A percentile compares a stretch with the other conserved stretches of the same genome.
These are phyloP conservation scores for Citrus maxima DNA, from an alignment of 345 rosid genomes.

Conservation along the genomic window DNA sequence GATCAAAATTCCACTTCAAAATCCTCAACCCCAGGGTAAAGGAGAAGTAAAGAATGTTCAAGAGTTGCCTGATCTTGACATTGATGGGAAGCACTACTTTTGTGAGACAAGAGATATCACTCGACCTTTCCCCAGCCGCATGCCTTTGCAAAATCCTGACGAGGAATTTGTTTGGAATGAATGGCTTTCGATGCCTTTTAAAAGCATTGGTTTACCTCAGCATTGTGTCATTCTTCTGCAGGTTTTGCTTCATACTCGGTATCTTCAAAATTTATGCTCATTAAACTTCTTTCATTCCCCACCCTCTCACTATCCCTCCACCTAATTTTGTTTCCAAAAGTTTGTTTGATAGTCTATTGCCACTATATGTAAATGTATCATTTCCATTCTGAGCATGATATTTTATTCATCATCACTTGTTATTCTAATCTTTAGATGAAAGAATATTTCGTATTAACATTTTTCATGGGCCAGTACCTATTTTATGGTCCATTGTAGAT, in stretches of 20 bases:
- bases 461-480: not conserved
- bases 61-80: conserved; percentile 85
- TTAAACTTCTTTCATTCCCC: conserved; percentile 15
- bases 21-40: conserved; percentile 84
- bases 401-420: not conserved
- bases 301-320: not conserved
- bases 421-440: not conserved
- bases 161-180: conserved; percentile 96
- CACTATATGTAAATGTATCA: not conserved
- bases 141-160: conserved; percentile 68
- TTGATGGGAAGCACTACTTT: conserved; percentile 93
- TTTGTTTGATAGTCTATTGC: not conserved
- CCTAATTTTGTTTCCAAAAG: conserved; percentile 1
- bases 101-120: conserved; percentile 90
- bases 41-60: conserved; percentile 81
- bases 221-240: conserved; percentile 89
- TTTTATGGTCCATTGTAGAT: not conserved
- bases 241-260: conserved; percentile 51
- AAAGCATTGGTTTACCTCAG: conserved; percentile 55
- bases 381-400: not conserved
- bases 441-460: not conserved
- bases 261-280: conserved; percentile 26
- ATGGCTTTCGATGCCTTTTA: conserved; percentile 79
- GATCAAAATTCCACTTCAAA: conserved; percentile 75
- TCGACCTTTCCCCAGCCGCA: conserved; percentile 83